Conservation (phyloP, 2,329 filamentous ascomycete species). For the Eutypella sp. region DNA sequence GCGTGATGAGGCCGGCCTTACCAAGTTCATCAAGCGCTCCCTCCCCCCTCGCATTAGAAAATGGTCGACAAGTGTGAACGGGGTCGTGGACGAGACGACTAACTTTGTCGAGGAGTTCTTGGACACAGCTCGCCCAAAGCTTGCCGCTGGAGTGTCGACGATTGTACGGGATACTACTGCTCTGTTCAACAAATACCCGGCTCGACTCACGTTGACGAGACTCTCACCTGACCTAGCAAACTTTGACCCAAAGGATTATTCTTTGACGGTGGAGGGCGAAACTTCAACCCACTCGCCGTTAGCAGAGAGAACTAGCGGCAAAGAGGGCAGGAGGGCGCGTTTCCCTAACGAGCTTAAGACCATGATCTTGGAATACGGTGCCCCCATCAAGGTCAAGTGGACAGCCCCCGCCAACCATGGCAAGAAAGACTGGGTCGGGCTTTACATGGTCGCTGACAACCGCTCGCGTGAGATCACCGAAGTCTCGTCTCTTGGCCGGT, state of each 20-base stretch:
- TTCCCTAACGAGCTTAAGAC: slow-evolving; percentile 68
- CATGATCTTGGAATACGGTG: slow-evolving; percentile 79
- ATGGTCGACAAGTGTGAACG: slow-evolving; percentile 82
- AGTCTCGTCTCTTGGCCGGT: slow-evolving; percentile 80
- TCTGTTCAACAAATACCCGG: slow-evolving; percentile 84
- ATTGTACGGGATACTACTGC: slow-evolving; percentile 85
- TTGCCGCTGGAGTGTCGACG: slow-evolving; percentile 79
- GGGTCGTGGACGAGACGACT: slow-evolving; percentile 76
- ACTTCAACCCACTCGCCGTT: slow-evolving; percentile 45
- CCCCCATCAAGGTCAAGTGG: slow-evolving; percentile 87
- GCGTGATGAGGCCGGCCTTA: slow-evolving; percentile 81
- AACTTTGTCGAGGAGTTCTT: slow-evolving; percentile 90
- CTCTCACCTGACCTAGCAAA: slow-evolving; percentile 77
- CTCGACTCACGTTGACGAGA: slow-evolving; percentile 76
- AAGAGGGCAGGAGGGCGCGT: slow-evolving; percentile 67
- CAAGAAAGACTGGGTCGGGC: slow-evolving; percentile 89
- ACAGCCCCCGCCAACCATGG: slow-evolving; percentile 81
- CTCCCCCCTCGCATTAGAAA: slow-evolving; percentile 78
- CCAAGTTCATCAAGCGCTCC: slow-evolving; percentile 83
- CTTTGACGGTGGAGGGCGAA: slow-evolving; percentile 67
- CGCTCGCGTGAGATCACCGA: slow-evolving; percentile 77
- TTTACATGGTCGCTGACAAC: slow-evolving; percentile 96
- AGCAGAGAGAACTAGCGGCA: slow-evolving; percentile 60
- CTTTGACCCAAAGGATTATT: slow-evolving; percentile 74
- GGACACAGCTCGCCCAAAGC: slow-evolving; percentile 76